Evolutionary conservation across 208 protist genomes (phyloP), one percentile per base, ranked within the genome.

Genomic region (Trypanosoma scelopori): DNA sequence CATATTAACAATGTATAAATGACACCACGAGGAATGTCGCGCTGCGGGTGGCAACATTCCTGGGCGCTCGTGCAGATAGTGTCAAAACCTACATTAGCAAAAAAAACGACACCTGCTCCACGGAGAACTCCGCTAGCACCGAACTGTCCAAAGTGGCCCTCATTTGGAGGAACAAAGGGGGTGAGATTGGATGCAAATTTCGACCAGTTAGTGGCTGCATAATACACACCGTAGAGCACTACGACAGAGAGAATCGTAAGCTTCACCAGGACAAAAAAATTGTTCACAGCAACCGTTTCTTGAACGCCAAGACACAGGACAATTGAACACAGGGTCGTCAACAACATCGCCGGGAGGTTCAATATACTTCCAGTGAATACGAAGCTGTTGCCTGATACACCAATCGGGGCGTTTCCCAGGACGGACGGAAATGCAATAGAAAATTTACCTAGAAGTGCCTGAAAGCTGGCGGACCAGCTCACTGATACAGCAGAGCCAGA

Each of bases 51-150:
- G 35, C 48, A 45, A 63, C 62, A 75, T 28, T 85, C 74, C 30
- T 81, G 73, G 4, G 75, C 79, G 20, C 63, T 55, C 46, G 65
- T 49, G 13, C 69, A 72, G 27, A 85, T 69, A 11, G 75, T 71
- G 51, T 85, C 79, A 66, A 85, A 85, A 4, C 80, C 80, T 11
- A 81, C 72, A 67, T 77, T 79, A n/a, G 79, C 65, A 58, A 81
- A 81, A 57, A 79, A 78, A 18, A 85, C 63, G 23, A 76, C 60
- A n/a, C 63, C 79, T 6, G 75, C 45, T 32, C 71, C 70, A 25
- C 62, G 64, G 56, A 76, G 61, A 65, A 81, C 56, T 20, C 71
- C 74, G 41, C 49, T 61, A 18, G 59, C 20, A 50, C 79, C 79
- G 48, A 62, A 79, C 28, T 65, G 43, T 15, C 72, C 72, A 69